Evolutionary conservation across 257 asterid species (phyloP).

Genomic region (Ligustrum vulgare): DNA sequence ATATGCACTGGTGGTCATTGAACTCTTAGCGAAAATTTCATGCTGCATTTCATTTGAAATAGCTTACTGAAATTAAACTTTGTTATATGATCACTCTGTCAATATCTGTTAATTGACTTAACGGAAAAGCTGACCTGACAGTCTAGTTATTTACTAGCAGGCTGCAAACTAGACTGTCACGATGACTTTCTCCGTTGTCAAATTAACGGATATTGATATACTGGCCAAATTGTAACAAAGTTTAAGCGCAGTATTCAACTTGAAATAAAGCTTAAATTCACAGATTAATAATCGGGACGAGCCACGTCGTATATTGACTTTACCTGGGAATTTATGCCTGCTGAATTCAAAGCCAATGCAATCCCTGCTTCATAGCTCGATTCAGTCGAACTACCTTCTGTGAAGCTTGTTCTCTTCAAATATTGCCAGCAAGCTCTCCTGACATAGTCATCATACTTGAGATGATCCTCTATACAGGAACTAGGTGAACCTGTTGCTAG

Average conservation of each 20-base stretch:
- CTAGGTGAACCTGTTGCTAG: constrained; percentile 43
- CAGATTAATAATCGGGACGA: not conserved
- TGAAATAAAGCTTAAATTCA: not conserved
- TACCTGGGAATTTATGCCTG: constrained; percentile 58
- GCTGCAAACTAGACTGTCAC: not conserved
- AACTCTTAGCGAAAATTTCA: not conserved
- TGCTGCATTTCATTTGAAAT: not conserved
- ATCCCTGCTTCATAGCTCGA: constrained; percentile 76
- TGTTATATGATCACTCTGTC: not conserved
- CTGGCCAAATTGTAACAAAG: not conserved
- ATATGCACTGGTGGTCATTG: too few species aligned
- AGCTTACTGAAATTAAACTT: not conserved
- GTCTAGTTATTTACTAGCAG: not conserved
- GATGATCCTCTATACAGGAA: constrained; percentile 58
- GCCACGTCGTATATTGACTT: not conserved
- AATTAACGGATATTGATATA: not conserved
- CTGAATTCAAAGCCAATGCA: constrained; percentile 61
- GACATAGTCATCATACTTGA: constrained; percentile 51
- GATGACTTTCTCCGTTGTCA: not conserved
- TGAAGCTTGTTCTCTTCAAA: constrained; percentile 39
- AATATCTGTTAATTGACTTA: constrained; percentile 2
- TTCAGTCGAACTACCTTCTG: constrained; percentile 38
- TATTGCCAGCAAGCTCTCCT: constrained; percentile 43
- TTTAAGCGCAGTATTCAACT: not conserved
- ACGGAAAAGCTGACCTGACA: not conserved